phyloP scores from a whole-genome alignment of 225 moss, liverwort and hornwort genomes.

The Physcomitrellopsis africana region DNA sequence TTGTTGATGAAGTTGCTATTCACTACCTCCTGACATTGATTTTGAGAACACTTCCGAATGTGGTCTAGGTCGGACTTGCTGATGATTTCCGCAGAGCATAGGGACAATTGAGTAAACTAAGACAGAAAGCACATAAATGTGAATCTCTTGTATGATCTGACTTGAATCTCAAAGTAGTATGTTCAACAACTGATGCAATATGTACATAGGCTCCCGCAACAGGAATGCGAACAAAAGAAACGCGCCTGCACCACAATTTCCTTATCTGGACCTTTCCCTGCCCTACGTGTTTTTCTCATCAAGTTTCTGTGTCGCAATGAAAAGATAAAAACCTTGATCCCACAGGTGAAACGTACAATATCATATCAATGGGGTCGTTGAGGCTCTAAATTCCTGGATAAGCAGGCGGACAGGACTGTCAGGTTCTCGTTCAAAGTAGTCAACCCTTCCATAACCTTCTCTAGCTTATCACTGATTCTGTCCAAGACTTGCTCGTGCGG shows the following conservation, averaged over 20 bases:
- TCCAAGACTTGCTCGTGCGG: conserved; percentile 48
- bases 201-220: conserved; percentile 35
- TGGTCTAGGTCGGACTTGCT: too few species aligned
- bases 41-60: too few species aligned
- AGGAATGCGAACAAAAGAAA: conserved; percentile 23
- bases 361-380: conserved; percentile 12
- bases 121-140: background rate
- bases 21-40: too few species aligned
- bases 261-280: conserved; percentile 1
- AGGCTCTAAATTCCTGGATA: conserved; percentile 38
- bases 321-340: conserved; percentile 25
- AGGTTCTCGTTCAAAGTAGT: conserved; percentile 50
- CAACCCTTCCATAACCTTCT: conserved; percentile 65
- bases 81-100: too few species aligned
- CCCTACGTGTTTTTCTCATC: background rate
- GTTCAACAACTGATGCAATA: conserved; percentile 19
- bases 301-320: too few species aligned
- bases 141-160: conserved; percentile 18
- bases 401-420: conserved; percentile 40
- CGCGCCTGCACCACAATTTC: conserved; percentile 6
- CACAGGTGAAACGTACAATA: conserved; percentile 36
- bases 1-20: too few species aligned
- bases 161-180: conserved; percentile 5
- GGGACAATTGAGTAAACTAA: too few species aligned
- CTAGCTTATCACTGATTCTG: conserved; percentile 56